Conservation (phyloP, 768 basidiomycete genomes). For the Lanmaoa rubissima region DNA sequence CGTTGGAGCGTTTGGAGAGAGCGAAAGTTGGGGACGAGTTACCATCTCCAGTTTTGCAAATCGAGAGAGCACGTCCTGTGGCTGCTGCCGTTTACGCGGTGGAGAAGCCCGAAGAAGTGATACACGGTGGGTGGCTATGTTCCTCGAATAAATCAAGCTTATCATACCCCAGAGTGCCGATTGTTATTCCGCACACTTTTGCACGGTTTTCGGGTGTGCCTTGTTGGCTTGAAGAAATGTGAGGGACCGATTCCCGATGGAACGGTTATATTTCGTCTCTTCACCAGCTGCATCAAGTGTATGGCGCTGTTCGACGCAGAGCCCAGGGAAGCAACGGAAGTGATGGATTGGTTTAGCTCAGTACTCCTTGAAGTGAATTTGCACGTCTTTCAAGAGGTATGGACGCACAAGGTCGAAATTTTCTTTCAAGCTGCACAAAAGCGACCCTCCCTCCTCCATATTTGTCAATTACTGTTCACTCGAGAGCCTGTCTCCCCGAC, state of each 20-base stretch:
- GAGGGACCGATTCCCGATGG: conserved; percentile 82
- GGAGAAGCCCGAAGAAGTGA: conserved; percentile 80
- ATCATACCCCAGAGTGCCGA: conserved; percentile 62
- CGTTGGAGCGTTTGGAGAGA: conserved; percentile 48
- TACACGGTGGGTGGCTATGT: conserved; percentile 57
- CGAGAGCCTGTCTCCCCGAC: conserved; percentile 77
- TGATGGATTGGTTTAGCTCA: conserved; percentile 75
- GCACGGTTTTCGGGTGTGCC: conserved; percentile 81
- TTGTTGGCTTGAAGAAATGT: conserved; percentile 74
- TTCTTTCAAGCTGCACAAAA: conserved; percentile 81
- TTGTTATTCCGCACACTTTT: conserved; percentile 84
- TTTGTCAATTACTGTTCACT: conserved; percentile 80
- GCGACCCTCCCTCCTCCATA: conserved; percentile 75
- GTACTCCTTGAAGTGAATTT: conserved; percentile 81
- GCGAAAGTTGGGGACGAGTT: conserved; percentile 39
- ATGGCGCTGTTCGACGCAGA: conserved; percentile 81
- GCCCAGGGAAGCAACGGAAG: conserved; percentile 68
- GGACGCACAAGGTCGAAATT: conserved; percentile 89
- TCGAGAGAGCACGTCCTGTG: conserved; percentile 87
- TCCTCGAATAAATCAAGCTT: conserved; percentile 1
- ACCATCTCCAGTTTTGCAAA: conserved; percentile 55
- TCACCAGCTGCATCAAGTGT: conserved; percentile 80
- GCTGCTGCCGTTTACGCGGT: conserved; percentile 71
- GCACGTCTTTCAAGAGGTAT: conserved; percentile 94
- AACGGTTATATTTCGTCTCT: conserved; percentile 81